Evolutionary conservation across 192 early-diverging fungal genomes (phyloP).

Genomic region (Jimgerdemannia flammicorona): DNA sequence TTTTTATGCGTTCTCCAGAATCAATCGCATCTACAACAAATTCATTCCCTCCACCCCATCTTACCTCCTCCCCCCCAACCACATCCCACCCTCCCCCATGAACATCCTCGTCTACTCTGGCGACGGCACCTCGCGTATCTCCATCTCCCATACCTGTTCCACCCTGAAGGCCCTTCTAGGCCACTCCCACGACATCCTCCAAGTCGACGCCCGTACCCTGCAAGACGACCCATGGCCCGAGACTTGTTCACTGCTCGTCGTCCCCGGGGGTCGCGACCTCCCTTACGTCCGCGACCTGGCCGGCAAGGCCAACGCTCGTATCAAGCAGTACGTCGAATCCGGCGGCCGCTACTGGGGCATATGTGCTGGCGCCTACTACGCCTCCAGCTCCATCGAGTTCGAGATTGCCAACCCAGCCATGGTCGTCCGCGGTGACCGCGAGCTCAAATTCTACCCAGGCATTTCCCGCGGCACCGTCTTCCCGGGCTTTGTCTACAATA

Average conservation of each 20-base stretch:
- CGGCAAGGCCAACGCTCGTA: conserved; percentile 54
- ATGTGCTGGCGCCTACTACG: conserved; percentile 91
- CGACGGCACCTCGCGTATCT: conserved; percentile 61
- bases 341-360: conserved; percentile 92
- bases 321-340: conserved; percentile 58
- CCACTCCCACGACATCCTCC: conserved; percentile 84
- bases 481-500: conserved; percentile 82
- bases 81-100: conserved; percentile 36
- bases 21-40: not conserved
- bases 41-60: too few relatives aligned
- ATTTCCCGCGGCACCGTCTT: conserved; percentile 69
- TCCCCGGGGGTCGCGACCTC: conserved; percentile 87
- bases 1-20: too few relatives aligned
- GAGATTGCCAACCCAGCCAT: conserved; percentile 55
- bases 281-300: conserved; percentile 76
- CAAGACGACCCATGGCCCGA: conserved; percentile 82
- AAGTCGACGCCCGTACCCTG: conserved; percentile 71
- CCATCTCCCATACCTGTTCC: conserved; percentile 56
- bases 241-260: conserved; percentile 79
- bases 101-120: conserved; percentile 85
- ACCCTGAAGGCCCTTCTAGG: conserved; percentile 77
- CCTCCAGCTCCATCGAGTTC: conserved; percentile 66
- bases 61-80: not conserved
- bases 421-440: conserved; percentile 70
- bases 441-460: conserved; percentile 69